Evolutionary conservation across 2,329 filamentous ascomycete genomes (phyloP), one percentile per base, ranked within the genome.

Genomic region (Fusarium sp.): DNA sequence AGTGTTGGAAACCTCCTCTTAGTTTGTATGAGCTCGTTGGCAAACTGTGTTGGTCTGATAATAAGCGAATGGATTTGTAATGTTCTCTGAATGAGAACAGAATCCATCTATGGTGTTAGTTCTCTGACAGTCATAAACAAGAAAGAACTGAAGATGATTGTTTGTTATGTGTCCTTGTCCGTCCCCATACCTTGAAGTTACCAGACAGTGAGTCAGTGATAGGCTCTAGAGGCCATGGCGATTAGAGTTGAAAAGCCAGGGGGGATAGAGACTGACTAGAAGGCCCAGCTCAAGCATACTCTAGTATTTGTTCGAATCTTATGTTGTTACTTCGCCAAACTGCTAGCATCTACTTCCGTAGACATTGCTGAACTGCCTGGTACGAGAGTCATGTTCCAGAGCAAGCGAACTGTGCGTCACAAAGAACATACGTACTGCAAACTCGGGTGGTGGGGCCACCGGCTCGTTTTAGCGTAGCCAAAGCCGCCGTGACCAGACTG

Each of bases 401-500:
- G 50, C 24, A 34, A 55, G 32, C 59, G 58, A 65, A 58, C 66
- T 75, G 62, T 68, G 61, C 65, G 41, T 67, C 50, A 68, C 56
- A 38, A 70, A 73, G 58, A 48, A 54, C 68, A 50, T 64, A 47
- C 68, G 45, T 64, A 45, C 67, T 77, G 68, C 69, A 69, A 70
- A 56, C 67, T 56, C 63, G 62, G 61, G 57, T 72, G 67, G 78
- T 78, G 78, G 78, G 64, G 68, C 74, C 65, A 73, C 69, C 71
- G 67, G 63, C 75, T 72, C 61, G 72, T 75, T 80, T 78, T 78
- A 79, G 77, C 73, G 70, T 79, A 54, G 50, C 63, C 60, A 76
- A 76, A 78, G 75, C 77, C 79, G 79, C 80, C 79, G 74, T 75
- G 79, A 80, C 80, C 79, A 82, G 74, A 81, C 80, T 79, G 76